These are phyloP conservation scores for Scenedesmus sp. DNA, from an alignment of 163 green algal species.

Conservation along the genomic window DNA sequence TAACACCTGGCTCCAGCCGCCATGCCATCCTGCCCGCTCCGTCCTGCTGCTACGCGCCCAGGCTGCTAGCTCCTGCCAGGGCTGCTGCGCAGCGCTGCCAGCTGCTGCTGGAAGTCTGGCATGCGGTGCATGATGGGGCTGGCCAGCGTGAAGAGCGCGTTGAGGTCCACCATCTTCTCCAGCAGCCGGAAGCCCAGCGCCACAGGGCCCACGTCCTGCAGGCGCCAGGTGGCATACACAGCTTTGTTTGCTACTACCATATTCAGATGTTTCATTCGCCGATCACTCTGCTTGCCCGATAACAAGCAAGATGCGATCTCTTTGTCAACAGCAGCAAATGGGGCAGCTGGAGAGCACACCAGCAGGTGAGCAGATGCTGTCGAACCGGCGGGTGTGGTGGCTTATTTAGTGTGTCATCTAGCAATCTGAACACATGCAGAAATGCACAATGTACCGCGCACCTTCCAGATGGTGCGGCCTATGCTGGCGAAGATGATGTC, in stretches of 20 bases:
- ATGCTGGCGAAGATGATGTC: conserved; percentile 87
- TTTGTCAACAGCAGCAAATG: no score
- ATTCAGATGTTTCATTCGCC: no score
- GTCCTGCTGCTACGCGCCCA: background rate
- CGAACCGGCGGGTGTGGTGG: no score
- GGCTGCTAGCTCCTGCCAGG: background rate
- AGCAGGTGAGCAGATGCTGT: no score
- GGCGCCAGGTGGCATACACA: background rate
- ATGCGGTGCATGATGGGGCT: conserved; percentile 50
- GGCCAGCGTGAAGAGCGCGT: conserved; percentile 65
- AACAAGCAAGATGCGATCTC: no score
- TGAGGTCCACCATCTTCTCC: conserved; percentile 62
- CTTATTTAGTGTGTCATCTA: no score
- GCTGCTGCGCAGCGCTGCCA: conserved; percentile 22
- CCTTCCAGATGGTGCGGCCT: conserved; percentile 86
- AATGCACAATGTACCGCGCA: background rate
- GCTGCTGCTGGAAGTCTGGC: conserved; percentile 51
- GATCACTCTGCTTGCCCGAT: no score
- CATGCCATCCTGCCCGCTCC: background rate
- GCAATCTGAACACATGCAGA: background rate
- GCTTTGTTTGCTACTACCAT: background rate
- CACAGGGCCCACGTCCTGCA: conserved; percentile 84
- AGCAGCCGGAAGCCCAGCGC: conserved; percentile 85
- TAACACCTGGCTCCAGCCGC: no score
- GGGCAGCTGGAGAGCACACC: no score